Conservation (phyloP, 2,329 filamentous ascomycete species). For the Fusarium agapanthi region DNA sequence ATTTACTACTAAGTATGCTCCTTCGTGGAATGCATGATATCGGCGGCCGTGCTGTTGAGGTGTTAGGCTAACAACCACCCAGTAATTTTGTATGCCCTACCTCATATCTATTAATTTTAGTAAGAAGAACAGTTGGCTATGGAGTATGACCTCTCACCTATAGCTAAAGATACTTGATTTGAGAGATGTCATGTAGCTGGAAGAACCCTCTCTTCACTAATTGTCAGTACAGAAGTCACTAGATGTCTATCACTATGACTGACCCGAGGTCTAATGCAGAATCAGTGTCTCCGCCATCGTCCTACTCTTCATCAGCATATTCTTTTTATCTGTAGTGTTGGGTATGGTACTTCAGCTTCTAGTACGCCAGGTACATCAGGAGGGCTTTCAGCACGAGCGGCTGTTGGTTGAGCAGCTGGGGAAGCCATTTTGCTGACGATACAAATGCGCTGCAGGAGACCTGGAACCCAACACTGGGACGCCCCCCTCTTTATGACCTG, state of each 20-base stretch:
- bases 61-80: neutral
- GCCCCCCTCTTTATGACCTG: slow-evolving; percentile 10
- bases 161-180: slow-evolving; percentile 29
- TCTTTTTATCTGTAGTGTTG: too few relatives aligned
- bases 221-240: neutral
- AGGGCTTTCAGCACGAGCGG: neutral
- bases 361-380: neutral
- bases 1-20: slow-evolving; percentile 13
- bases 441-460: neutral
- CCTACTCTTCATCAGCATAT: neutral
- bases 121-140: rapidly evolving
- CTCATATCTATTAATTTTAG: slow-evolving; percentile 12
- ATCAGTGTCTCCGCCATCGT: neutral
- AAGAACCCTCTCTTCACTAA: neutral
- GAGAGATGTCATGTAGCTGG: slow-evolving; percentile 14
- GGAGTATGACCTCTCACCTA: neutral
- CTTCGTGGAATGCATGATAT: slow-evolving; percentile 30
- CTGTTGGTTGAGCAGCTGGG: neutral
- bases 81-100: neutral
- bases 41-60: slow-evolving; percentile 20
- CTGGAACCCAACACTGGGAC: neutral
- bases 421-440: neutral
- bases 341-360: neutral
- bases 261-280: neutral
- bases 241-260: rapidly evolving